Evolutionary conservation across 2,329 filamentous ascomycete genomes (phyloP).

Genomic region (Monilinia aucupariae): DNA sequence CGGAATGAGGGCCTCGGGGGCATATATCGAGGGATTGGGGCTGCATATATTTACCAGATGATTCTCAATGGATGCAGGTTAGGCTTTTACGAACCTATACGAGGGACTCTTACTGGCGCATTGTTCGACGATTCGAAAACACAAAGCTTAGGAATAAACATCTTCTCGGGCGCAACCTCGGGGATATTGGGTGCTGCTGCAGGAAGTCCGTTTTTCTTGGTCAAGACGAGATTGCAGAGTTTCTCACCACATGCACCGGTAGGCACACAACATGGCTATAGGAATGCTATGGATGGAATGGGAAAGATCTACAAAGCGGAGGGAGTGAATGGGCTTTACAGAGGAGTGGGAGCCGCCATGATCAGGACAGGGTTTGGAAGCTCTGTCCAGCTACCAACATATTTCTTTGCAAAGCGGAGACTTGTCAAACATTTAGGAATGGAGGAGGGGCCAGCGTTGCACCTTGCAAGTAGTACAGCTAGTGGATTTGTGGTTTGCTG

Average conservation of each 20-base stretch:
- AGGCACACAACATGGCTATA: slow-evolving; percentile 93
- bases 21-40: slow-evolving; percentile 82
- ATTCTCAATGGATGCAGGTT: slow-evolving; percentile 93
- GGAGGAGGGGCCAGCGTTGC: slow-evolving; percentile 83
- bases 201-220: slow-evolving; percentile 93
- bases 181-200: slow-evolving; percentile 89
- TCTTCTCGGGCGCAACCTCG: slow-evolving; percentile 83
- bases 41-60: slow-evolving; percentile 94
- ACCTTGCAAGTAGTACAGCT: slow-evolving; percentile 79
- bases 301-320: slow-evolving; percentile 71
- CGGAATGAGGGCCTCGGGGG: slow-evolving; percentile 83
- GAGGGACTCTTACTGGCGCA: slow-evolving; percentile 61
- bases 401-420: slow-evolving; percentile 92
- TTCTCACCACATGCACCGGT: slow-evolving; percentile 89
- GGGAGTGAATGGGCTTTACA: slow-evolving; percentile 76
- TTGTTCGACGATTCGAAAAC: slow-evolving; percentile 67
- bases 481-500: slow-evolving; percentile 96
- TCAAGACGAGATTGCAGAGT: slow-evolving; percentile 93
- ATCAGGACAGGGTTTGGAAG: slow-evolving; percentile 93
- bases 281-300: slow-evolving; percentile 78
- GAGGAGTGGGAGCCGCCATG: slow-evolving; percentile 89
- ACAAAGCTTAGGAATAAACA: slow-evolving; percentile 85
- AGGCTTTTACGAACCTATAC: slow-evolving; percentile 95
- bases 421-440: slow-evolving; percentile 78
- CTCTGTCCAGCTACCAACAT: slow-evolving; percentile 92